Percentiles rank a stretch among this genome's conserved stretches.
These are phyloP conservation scores for Coemansia brasiliensis DNA, from an alignment of 192 early-diverging fungal species.

Conservation along the genomic window DNA sequence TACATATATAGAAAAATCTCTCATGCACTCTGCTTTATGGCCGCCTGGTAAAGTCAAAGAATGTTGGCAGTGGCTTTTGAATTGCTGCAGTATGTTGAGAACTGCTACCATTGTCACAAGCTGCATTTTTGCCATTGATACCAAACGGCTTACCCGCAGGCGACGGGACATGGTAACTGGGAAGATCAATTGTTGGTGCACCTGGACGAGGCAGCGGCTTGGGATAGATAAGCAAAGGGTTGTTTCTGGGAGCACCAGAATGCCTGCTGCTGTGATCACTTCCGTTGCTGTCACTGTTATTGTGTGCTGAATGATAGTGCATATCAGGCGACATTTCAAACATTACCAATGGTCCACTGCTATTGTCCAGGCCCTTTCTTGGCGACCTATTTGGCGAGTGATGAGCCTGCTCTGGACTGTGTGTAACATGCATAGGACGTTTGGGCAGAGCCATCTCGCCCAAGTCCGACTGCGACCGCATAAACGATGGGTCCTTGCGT, in stretches of 20 bases:
- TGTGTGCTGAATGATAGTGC: slow-evolving; percentile 4
- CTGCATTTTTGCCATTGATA: not conserved
- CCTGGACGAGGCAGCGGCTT: slow-evolving; percentile 45
- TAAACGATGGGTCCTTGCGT: slow-evolving; percentile 53
- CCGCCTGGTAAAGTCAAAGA: slow-evolving; percentile 22
- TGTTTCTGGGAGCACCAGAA: not conserved
- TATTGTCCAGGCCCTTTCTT: slow-evolving; percentile 8
- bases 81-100: not conserved
- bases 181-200: slow-evolving; percentile 1
- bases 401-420: not conserved
- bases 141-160: slow-evolving; percentile 2
- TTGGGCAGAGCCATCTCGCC: slow-evolving; percentile 33
- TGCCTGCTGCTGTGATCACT: slow-evolving; percentile 2
- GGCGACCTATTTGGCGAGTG: slow-evolving; percentile 4
- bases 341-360: slow-evolving; percentile 17
- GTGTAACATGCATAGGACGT: slow-evolving; percentile 18
- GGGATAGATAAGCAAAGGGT: slow-evolving; percentile 31
- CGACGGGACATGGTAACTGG: not conserved
- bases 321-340: slow-evolving; percentile 43
- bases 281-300: slow-evolving; percentile 5
- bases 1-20: not conserved
- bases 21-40: not conserved
- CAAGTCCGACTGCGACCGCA: slow-evolving; percentile 54
- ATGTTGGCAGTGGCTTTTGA: slow-evolving; percentile 15
- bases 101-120: slow-evolving; percentile 2